Base-by-base conservation (phyloP, 495 filamentous ascomycete species). In the Endocarpon pusillum region DNA sequence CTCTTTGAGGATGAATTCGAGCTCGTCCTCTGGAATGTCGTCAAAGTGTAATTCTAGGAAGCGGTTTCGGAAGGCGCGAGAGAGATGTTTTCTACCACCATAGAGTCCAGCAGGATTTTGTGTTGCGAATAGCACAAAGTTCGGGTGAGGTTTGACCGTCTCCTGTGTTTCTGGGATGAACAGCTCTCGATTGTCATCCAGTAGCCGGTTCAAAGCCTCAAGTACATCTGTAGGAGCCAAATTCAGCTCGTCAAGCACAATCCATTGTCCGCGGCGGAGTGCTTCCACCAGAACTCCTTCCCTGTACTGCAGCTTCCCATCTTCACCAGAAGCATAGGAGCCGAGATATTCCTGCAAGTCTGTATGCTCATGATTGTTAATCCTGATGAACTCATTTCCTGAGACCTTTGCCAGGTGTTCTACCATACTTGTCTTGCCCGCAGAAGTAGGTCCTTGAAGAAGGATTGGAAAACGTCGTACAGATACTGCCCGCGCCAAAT, bases 321-420 rank as follows among this genome's bases (percentile, higher is more conserved):
- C 79, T 3, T 73, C 58, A 30, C 74, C 75, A 10, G 91, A 94
- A 6, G 94, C 58, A 46, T 99, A 99, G 0, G 85, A 84, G 11
- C 91, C 91, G 1, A 99, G 64, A 46, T 99, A 99, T 49, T 99
- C 91, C 52, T 99, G 91, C 19, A 99, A 63, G 54, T 99, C 91
- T 1, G 91, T 96, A 49, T 96, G 87, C 44, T 99, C 91, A 51
- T 99, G 91, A 45, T 99, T 99, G 59, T 99, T 99, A 60, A 99
- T 94, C 36, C 91, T 73, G 23, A 99, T 82, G 43, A 94, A 96
- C 46, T 82, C 86, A 46, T 99, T 92, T 2, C 91, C 91, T 18
- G 83, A 94, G 30, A 81, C 78, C 49, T 89, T 89, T 3, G 91
- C 91, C 19, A 99, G 67, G 49, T 93, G 93, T 51, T 94, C 87